Percentiles rank a stretch among this genome's conserved stretches.
Conservation (phyloP, 2,329 filamentous ascomycete species). For the Beauveria bassiana region DNA sequence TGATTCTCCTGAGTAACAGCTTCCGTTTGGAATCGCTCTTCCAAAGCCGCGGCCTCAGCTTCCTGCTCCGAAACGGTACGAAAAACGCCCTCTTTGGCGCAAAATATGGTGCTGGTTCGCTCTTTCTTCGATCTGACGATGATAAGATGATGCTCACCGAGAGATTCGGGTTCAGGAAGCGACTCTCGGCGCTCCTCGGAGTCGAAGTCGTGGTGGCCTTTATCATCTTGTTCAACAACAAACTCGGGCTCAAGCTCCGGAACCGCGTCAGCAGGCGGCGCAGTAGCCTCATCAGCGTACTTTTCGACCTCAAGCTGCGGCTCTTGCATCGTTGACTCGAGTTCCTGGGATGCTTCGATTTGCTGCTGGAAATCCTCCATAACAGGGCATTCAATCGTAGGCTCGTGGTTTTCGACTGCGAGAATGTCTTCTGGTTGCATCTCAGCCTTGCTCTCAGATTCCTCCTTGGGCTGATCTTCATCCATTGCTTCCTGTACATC, state of each 20-base stretch:
- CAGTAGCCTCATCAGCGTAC: neutral
- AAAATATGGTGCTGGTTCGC: constrained; percentile 47
- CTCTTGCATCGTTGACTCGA: neutral
- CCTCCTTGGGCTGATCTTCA: constrained; percentile 19
- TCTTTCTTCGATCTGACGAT: constrained; percentile 28
- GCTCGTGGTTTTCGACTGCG: constrained; percentile 1
- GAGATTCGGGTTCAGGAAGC: constrained; percentile 5
- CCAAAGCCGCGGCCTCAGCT: constrained; percentile 39
- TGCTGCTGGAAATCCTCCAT: constrained; percentile 16
- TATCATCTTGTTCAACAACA: neutral
- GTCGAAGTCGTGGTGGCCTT: neutral
- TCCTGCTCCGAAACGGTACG: constrained; percentile 50
- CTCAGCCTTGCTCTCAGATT: constrained; percentile 27
- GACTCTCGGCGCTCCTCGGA: constrained; percentile 14
- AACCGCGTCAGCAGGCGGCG: constrained; percentile 11
- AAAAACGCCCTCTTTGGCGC: constrained; percentile 56
- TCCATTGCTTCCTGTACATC: neutral
- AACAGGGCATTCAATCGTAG: neutral
- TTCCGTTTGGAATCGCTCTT: constrained; percentile 22
- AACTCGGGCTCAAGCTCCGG: constrained; percentile 14
- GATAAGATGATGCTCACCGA: constrained; percentile 9
- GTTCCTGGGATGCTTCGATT: neutral
- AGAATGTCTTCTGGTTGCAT: constrained; percentile 15
- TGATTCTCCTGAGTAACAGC: constrained; percentile 20
- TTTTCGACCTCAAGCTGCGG: neutral